These are phyloP conservation scores for Cryptococcus floricola DNA, from an alignment of 1,284 basidiomycete genomes.

Conservation along the genomic window DNA sequence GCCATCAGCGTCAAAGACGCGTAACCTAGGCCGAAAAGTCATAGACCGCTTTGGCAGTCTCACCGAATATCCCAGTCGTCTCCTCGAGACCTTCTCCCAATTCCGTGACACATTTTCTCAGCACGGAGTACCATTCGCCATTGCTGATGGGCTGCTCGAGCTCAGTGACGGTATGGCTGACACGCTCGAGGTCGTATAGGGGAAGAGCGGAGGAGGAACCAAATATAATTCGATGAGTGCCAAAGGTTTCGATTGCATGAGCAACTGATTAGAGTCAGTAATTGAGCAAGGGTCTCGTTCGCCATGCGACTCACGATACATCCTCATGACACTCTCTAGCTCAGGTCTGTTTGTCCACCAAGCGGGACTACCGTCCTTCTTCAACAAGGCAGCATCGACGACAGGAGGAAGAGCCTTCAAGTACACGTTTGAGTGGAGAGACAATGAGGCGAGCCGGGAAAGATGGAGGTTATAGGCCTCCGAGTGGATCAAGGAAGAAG, in stretches of 20 bases:
- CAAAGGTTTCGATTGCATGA: slow-evolving; percentile 62
- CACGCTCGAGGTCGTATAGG: slow-evolving; percentile 11
- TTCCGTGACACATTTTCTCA: slow-evolving; percentile 74
- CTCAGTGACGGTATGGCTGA: slow-evolving; percentile 1
- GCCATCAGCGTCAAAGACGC: too few relatives aligned
- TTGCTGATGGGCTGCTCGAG: slow-evolving; percentile 51
- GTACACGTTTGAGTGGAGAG: slow-evolving; percentile 67
- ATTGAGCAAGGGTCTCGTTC: neutral
- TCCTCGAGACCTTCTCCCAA: slow-evolving; percentile 72
- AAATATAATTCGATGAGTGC: slow-evolving; percentile 58
- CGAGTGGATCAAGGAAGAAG: slow-evolving; percentile 70
- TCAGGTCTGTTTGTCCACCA: slow-evolving; percentile 56
- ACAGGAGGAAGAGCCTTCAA: slow-evolving; percentile 76
- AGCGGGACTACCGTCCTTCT: slow-evolving; percentile 35
- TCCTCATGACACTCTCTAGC: slow-evolving; percentile 76
- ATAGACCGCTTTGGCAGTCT: slow-evolving; percentile 32
- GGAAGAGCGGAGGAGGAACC: slow-evolving; percentile 54
- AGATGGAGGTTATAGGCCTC: slow-evolving; percentile 73
- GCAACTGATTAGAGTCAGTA: slow-evolving; percentile 16
- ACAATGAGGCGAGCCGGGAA: slow-evolving; percentile 67
- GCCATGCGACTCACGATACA: slow-evolving; percentile 67
- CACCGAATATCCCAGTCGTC: slow-evolving; percentile 50
- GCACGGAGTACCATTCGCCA: slow-evolving; percentile 74
- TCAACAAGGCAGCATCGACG: slow-evolving; percentile 55
- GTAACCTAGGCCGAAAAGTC: neutral